Evolutionary conservation across 805 yeast species (phyloP), one percentile per base, ranked within the genome.

Genomic region (Hanseniaspora taiwanica): DNA sequence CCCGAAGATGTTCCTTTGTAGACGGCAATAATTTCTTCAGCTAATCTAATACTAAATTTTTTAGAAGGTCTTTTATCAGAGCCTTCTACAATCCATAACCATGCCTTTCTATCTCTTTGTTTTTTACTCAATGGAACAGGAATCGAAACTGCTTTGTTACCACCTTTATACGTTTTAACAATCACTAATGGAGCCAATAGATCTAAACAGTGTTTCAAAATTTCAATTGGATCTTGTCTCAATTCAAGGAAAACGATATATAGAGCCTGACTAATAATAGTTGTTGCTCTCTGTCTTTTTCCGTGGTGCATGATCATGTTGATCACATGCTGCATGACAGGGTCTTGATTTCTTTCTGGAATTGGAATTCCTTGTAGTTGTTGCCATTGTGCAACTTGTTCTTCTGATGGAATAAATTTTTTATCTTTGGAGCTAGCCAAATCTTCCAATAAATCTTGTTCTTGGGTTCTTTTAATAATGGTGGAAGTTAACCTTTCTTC

Each of bases 261-360:
- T 39, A 91, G 66, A 0, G 96, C 94, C 54, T 79, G 72, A 40
- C 79, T 71, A 42, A 91, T 67, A 37, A 71, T 68, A 50, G 71
- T 78, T 55, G 78, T 79, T 0, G 97, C 96, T 38, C 68, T 64
- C 41, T 82, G 73, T 59, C 87, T 91, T 59, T 78, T 78, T 34
- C 98, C 98, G 55, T 84, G 78, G 55, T 83, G 76, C 97, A 91
- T 91, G 45, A 91, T 76, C 64, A 86, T 69, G 56, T 86, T 86
- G 40, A 83, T 78, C 53, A 91, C 74, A 50, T 81, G 78, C 38
- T 78, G 77, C 37, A 87, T 66, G 17, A 78, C 72, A n/a, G 82
- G 80, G 50, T 85, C 91, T 2, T 35, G 21, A 35, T 64, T 62
- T 47, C 68, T 66, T 21, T 64, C 53, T 21, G 95, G 94, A 23